Percentiles rank a stretch among this genome's conserved stretches.
Evolutionary conservation across 148 eudicot species (phyloP).

Genomic region (Chenopodium formosanum): DNA sequence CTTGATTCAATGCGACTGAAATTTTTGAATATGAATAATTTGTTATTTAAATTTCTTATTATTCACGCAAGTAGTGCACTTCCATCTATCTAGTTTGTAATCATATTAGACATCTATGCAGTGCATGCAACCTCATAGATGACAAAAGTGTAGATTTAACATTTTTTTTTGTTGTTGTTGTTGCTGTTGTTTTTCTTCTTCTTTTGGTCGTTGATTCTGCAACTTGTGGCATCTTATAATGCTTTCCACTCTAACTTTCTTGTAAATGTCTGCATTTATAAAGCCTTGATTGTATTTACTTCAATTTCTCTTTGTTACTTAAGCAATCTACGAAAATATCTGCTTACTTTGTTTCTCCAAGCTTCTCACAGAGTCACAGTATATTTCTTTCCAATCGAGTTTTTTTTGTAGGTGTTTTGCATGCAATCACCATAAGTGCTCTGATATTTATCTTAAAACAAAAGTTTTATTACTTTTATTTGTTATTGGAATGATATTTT

Average conservation of each 20-base stretch:
- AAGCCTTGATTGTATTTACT: not conserved
- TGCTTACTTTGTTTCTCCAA: not conserved
- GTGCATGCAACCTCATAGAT: conserved; percentile 1
- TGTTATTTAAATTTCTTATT: no score
- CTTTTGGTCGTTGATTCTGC: not conserved
- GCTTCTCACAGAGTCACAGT: no score
- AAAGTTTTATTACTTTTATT: not conserved
- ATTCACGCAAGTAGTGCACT: not conserved
- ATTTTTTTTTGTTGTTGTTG: not conserved
- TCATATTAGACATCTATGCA: not conserved
- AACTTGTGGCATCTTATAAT: not conserved
- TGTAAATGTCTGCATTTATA: not conserved
- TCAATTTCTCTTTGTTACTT: not conserved
- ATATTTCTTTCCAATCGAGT: not conserved
- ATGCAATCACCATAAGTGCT: not conserved
- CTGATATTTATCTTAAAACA: not conserved
- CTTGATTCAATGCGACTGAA: not conserved
- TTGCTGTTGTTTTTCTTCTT: not conserved
- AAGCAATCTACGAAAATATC: not conserved
- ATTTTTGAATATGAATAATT: not conserved
- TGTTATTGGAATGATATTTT: not conserved
- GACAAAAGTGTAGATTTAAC: not conserved
- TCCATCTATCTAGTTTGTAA: not conserved
- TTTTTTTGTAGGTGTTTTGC: not conserved
- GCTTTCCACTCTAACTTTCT: not conserved